A percentile compares a stretch with the other conserved stretches of the same genome.
These are phyloP conservation scores for Aciculosporium take DNA, from an alignment of 2,329 filamentous ascomycete genomes.

Conservation along the genomic window DNA sequence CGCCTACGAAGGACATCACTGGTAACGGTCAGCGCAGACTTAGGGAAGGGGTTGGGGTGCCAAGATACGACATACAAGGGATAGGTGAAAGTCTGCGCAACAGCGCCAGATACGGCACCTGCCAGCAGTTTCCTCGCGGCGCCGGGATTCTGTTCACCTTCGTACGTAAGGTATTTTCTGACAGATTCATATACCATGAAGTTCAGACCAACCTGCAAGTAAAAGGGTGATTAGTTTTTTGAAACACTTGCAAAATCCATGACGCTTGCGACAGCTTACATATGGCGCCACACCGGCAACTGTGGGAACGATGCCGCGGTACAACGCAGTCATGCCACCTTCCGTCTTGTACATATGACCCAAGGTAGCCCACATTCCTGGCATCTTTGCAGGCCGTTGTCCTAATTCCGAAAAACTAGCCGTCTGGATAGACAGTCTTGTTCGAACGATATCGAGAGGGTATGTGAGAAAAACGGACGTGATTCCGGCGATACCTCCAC, in stretches of 20 bases:
- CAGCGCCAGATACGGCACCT: conserved; percentile 85
- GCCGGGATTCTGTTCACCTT: conserved; percentile 73
- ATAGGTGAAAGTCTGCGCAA: conserved; percentile 96
- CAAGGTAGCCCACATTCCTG: conserved; percentile 86
- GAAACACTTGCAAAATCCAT: background rate
- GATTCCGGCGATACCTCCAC: conserved; percentile 81
- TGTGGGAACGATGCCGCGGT: conserved; percentile 85
- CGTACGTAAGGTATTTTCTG: conserved; percentile 68
- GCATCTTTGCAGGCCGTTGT: conserved; percentile 50
- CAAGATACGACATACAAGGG: conserved; percentile 59
- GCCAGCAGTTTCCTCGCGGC: conserved; percentile 71
- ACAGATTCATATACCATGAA: conserved; percentile 97
- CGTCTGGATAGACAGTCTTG: conserved; percentile 88
- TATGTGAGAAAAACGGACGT: conserved; percentile 94
- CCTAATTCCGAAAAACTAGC: conserved; percentile 80
- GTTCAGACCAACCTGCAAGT: conserved; percentile 71
- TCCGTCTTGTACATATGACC: conserved; percentile 77
- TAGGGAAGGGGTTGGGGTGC: background rate
- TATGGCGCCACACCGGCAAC: conserved; percentile 93
- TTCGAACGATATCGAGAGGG: conserved; percentile 93
- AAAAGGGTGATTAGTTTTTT: conserved; percentile 6
- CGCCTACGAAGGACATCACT: conserved; percentile 84
- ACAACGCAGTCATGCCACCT: conserved; percentile 73
- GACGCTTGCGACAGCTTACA: conserved; percentile 30
- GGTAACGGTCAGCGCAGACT: conserved; percentile 9